Base-by-base conservation (phyloP, 495 filamentous ascomycete species). In the Neurospora sp. region DNA sequence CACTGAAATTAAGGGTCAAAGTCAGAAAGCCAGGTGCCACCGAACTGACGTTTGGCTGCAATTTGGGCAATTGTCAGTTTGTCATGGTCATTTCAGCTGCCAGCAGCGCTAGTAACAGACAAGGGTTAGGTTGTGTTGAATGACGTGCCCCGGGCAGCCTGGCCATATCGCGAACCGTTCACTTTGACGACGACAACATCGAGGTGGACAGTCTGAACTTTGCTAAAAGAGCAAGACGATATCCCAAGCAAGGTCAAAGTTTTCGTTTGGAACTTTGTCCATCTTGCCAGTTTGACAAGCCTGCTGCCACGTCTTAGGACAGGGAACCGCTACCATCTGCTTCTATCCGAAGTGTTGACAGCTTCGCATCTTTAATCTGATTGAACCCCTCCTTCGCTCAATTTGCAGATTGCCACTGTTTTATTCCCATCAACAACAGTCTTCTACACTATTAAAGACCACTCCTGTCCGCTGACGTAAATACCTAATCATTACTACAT, bases 61-160 rank as follows among this genome's bases (percentile, higher is more conserved):
- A 61, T 1, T 61, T 61, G 27, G 45, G 53, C 53, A 61, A 61
- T 16, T 61, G 53, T 61, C 53, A 61, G 53, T 61, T 61, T 61
- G 53, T 61, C 53, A 61, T 14, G 35, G 12, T 8, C 10, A 35
- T 61, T 16, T 35, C 53, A 61, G 53, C 53, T 61, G 53, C 12
- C 45, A 22, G 45, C n/a, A 22, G n/a, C 44, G 44, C 44, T 20
- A 12, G 45, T 27, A 61, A 61, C 22, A 12, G 53, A 61, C 53
- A 17, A 61, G 53, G 53, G 53, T 61, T 8, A 27, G 53, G 53
- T 61, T 8, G 53, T 61, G 27, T 61, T 45, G 35, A 73, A 75
- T 75, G 73, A 75, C 73, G 73, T 75, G 69, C 73, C 40, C 41
- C 68, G 39, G 37, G 38, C 17, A 40, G 38, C 41, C 41, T 70